Base-by-base conservation (phyloP, 768 basidiomycete genomes). In the Kwoniella bestiolae region DNA sequence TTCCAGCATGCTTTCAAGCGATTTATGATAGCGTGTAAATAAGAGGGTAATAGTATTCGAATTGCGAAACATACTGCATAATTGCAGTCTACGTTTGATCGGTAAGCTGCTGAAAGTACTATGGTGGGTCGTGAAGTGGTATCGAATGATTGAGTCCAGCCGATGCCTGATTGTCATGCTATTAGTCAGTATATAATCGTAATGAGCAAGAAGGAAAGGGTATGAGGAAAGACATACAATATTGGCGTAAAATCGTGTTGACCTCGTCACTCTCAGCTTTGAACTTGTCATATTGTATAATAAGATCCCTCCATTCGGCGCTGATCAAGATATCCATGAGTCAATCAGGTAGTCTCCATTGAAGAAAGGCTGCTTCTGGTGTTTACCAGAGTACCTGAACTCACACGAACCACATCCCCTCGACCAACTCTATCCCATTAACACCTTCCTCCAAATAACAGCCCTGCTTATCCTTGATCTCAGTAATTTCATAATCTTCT, bases 401-500 rank as follows among this genome's bases (percentile, higher is more conserved):
- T 68, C 47, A 77, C 76, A 45, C 60, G 65, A 77, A 74, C 76
- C 76, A 77, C n/a, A 46, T 56, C 31, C 67, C 69, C 14, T 68
- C 66, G 3, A 34, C 18, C 5, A 74, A 25, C 55, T 68, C 60
- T 18, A 77, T 62, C 3, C 76, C 76, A 45, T 66, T 52, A n/a
- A 66, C 71, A 3, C 32, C 41, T 23, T 68, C 65, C 29, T 69
- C 53, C n/a, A 75, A 28, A 21, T 51, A 63, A 44, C 61, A 65
- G 4, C 70, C 71, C n/a, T 61, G 60, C n/a, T 41, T 66, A 31
- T 56, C 63, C 31, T 53, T 55, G 0, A 68, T 41, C 32, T 67
- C 61, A 2, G 57, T 35, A 11, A 50, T 47, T 16, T 45, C 61
- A 51, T 77, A 75, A 12, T 77, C 69, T 2, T 56, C 64, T 28